Evolutionary conservation across 768 basidiomycete genomes (phyloP).

Genomic region (Chalciporus piperatus): DNA sequence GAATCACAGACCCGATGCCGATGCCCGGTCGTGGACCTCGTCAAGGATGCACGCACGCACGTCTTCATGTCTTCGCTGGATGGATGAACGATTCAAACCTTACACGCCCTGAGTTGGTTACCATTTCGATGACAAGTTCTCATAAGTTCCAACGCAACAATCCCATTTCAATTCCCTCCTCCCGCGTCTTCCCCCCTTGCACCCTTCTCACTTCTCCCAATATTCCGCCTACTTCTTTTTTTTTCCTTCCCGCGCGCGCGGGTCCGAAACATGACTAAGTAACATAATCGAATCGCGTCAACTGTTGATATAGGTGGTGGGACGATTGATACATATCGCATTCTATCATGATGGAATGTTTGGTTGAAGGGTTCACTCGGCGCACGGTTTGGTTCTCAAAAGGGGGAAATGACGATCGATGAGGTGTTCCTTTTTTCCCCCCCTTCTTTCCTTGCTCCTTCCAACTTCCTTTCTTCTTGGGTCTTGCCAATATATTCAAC

Average conservation of each 20-base stretch:
- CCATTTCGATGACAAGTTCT: too few relatives aligned
- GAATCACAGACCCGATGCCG: not conserved
- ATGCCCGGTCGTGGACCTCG: not conserved
- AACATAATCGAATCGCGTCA: slow-evolving; percentile 6
- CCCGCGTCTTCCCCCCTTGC: not conserved
- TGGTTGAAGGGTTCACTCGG: not conserved
- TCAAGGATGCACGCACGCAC: too few relatives aligned
- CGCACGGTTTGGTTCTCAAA: slow-evolving; percentile 4
- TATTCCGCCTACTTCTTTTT: not conserved
- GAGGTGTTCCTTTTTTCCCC: too few relatives aligned
- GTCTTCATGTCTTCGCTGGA: not conserved
- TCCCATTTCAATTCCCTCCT: not conserved
- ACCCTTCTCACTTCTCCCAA: not conserved
- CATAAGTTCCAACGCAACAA: too few relatives aligned
- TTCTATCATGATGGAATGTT: not conserved
- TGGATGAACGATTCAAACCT: not conserved
- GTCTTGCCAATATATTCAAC: not conserved
- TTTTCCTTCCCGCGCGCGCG: slow-evolving; percentile 4
- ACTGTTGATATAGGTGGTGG: not conserved
- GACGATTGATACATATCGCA: not conserved
- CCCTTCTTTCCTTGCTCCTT: too few relatives aligned
- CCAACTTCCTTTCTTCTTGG: not conserved
- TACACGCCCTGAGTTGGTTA: too few relatives aligned
- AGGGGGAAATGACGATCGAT: not conserved
- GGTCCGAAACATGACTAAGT: too few relatives aligned